Evolutionary conservation across 192 early-diverging fungal species (phyloP).

Genomic region (Cladochytrium replicatum): DNA sequence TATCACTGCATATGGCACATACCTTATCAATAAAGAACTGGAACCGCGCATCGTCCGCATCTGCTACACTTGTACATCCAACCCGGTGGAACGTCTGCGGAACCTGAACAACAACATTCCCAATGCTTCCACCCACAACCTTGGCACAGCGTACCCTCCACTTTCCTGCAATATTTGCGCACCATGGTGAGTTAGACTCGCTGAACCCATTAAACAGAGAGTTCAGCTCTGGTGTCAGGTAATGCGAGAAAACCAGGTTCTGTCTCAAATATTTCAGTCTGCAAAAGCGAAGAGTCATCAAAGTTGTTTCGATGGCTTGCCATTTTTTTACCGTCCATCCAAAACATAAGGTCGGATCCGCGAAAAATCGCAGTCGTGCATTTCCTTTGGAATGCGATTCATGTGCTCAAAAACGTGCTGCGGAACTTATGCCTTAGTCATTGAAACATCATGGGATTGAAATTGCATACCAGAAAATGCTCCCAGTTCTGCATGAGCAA

Average conservation of each 20-base stretch:
- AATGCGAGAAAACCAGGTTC: conserved; percentile 72
- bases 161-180: conserved; percentile 55
- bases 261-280: conserved; percentile 79
- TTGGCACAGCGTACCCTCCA: conserved; percentile 50
- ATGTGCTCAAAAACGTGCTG: conserved; percentile 73
- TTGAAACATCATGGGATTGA: conserved; percentile 4
- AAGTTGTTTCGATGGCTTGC: no score
- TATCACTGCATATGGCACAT: conserved; percentile 1
- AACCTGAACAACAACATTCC: conserved; percentile 67
- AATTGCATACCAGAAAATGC: conserved; percentile 58
- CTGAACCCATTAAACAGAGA: conserved; percentile 47
- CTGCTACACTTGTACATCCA: conserved; percentile 41
- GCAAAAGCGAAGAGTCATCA: no score
- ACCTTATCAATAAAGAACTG: conserved; percentile 68
- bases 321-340: conserved; percentile 53
- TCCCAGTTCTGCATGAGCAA: conserved; percentile 99
- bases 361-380: conserved; percentile 95
- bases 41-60: conserved; percentile 72
- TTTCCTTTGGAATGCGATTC: conserved; percentile 79
- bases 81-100: conserved; percentile 77
- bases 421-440: not conserved
- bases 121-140: conserved; percentile 54
- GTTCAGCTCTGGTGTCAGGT: conserved; percentile 85
- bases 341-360: conserved; percentile 77
- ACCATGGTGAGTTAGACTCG: no score